These are phyloP conservation scores for Lentinula raphanica DNA, from an alignment of 768 basidiomycete species.

Conservation along the genomic window DNA sequence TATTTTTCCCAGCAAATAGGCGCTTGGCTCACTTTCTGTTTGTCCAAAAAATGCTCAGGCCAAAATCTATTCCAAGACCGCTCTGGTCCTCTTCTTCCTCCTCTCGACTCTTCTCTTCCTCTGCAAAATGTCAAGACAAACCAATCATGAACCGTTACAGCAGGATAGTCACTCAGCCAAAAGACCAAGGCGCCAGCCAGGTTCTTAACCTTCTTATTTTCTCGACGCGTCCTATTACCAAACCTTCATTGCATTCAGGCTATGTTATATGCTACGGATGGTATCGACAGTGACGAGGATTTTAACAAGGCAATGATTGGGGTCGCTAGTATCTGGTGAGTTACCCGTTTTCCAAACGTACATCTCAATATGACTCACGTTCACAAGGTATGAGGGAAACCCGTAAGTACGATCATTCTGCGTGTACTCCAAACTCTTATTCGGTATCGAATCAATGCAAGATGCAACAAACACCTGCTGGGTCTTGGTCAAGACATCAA, in stretches of 20 bases:
- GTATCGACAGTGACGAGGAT: conserved; percentile 73
- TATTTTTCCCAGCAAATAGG: not conserved
- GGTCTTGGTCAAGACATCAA: conserved; percentile 86
- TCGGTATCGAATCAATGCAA: conserved; percentile 32
- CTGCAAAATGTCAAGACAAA: conserved; percentile 31
- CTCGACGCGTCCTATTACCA: not conserved
- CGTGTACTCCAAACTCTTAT: not conserved
- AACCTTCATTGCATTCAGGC: conserved; percentile 52
- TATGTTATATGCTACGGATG: conserved; percentile 99
- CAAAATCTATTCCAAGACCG: conserved; percentile 7
- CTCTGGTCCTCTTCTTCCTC: conserved; percentile 17
- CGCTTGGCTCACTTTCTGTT: not conserved
- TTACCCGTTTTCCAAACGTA: conserved; percentile 13
- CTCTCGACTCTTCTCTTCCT: conserved; percentile 33
- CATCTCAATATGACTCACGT: conserved; percentile 10
- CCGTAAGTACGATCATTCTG: conserved; percentile 57
- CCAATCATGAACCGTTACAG: conserved; percentile 67
- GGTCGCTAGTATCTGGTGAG: conserved; percentile 92
- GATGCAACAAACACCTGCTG: conserved; percentile 93
- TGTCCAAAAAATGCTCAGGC: not conserved
- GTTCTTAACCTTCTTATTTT: conserved; percentile 26
- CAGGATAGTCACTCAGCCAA: conserved; percentile 80
- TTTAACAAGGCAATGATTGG: conserved; percentile 97
- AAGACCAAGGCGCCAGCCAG: conserved; percentile 95
- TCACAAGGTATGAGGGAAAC: conserved; percentile 94